Conservation (phyloP, 2,329 filamentous ascomycete species). For the Aspergillus thermomutatus region DNA sequence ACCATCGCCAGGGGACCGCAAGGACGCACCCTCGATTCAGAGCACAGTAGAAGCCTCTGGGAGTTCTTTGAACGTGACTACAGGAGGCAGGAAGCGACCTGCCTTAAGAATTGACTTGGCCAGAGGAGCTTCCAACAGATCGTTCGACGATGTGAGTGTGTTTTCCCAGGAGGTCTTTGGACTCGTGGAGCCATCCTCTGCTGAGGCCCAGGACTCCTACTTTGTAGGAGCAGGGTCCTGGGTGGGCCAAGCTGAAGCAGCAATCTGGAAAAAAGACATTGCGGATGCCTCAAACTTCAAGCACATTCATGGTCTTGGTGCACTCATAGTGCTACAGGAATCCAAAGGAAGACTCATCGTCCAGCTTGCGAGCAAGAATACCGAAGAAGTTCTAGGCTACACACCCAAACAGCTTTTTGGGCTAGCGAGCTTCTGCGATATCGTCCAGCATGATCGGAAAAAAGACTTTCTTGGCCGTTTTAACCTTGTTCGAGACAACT, state of each 20-base stretch:
- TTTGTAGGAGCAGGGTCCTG: not conserved
- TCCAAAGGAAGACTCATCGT: conserved; percentile 65
- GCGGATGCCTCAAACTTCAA: no score
- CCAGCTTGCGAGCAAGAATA: conserved; percentile 78
- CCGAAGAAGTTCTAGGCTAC: conserved; percentile 70
- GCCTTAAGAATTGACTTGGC: not conserved
- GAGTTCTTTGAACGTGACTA: not conserved
- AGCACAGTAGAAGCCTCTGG: not conserved
- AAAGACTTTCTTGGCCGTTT: conserved; percentile 83
- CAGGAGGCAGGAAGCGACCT: not conserved
- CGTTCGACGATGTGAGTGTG: not conserved
- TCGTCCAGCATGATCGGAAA: conserved; percentile 78
- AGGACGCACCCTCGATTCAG: not conserved
- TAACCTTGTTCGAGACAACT: conserved; percentile 81
- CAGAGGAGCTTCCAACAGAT: not conserved
- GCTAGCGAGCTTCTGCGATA: conserved; percentile 74
- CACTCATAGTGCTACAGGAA: conserved; percentile 63
- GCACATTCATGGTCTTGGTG: not conserved
- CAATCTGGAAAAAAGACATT: not conserved
- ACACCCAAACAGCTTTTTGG: conserved; percentile 72
- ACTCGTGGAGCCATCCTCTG: not conserved
- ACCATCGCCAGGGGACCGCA: conserved; percentile 1
- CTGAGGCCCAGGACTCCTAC: not conserved
- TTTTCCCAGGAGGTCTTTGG: not conserved
- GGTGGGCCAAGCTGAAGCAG: not conserved